These are phyloP conservation scores for Annulohypoxylon maeteangense DNA, from an alignment of 495 filamentous ascomycete genomes.

Conservation along the genomic window DNA sequence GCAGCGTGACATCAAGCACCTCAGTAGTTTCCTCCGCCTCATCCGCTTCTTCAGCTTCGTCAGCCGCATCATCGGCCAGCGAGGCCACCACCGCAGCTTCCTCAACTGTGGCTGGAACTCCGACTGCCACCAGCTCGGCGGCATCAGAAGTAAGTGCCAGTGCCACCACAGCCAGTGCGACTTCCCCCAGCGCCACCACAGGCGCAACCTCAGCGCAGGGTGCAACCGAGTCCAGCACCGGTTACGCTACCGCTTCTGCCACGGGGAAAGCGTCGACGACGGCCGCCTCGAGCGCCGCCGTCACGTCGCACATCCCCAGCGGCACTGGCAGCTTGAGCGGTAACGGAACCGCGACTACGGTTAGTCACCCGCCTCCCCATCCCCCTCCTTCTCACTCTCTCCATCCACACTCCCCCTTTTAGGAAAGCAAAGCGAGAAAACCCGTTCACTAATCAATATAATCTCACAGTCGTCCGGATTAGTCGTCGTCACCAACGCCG, in stretches of 20 bases:
- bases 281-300: background rate
- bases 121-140: background rate
- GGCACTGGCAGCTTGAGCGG: conserved; percentile 25
- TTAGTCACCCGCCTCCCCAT: background rate
- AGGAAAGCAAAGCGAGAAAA: background rate
- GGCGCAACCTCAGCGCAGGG: background rate
- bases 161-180: background rate
- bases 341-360: conserved; percentile 36
- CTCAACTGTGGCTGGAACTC: background rate
- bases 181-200: background rate
- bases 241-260: conserved; percentile 7
- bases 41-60: conserved; percentile 1
- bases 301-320: conserved; percentile 2
- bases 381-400: too few relatives aligned
- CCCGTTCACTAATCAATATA: conserved; percentile 2
- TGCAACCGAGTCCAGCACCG: conserved; percentile 14
- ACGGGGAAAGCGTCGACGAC: conserved; percentile 3
- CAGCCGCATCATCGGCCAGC: background rate
- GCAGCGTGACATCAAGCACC: background rate
- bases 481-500: conserved; percentile 20
- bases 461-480: conserved; percentile 29
- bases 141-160: conserved; percentile 4
- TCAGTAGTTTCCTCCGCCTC: conserved; percentile 12
- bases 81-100: background rate
- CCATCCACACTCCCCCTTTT: too few relatives aligned